A percentile compares a stretch with the other conserved stretches of the same genome.
Conservation (phyloP, 176 grass and related monocot genomes). For the Oryza coarctata region DNA sequence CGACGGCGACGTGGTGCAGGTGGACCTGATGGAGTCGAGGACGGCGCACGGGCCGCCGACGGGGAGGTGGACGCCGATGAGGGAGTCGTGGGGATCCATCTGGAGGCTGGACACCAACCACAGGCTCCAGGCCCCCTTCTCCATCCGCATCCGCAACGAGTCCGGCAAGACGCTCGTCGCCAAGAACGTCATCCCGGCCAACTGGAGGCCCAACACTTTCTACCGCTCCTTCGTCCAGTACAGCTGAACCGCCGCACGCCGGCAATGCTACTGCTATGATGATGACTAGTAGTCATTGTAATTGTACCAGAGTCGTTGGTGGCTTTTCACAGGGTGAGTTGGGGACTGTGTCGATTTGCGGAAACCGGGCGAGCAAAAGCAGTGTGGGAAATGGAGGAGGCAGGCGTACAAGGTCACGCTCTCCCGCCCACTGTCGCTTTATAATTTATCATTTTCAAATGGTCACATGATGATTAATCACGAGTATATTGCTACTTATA, state of each 20-base stretch:
- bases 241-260: constrained; percentile 20
- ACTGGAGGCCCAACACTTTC: constrained; percentile 71
- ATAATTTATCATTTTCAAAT: constrained; percentile 37
- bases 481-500: constrained; percentile 26
- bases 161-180: constrained; percentile 75
- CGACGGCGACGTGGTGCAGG: constrained; percentile 83
- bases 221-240: constrained; percentile 91
- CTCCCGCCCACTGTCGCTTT: constrained; percentile 56
- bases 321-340: background rate
- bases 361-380: background rate
- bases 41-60: constrained; percentile 5
- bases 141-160: constrained; percentile 72
- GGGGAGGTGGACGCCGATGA: constrained; percentile 61
- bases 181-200: constrained; percentile 59
- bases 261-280: background rate
- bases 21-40: constrained; percentile 70
- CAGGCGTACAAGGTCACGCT: constrained; percentile 53
- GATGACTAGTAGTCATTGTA: constrained; percentile 3
- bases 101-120: constrained; percentile 71
- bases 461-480: constrained; percentile 43
- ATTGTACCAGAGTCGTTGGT: background rate
- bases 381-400: constrained; percentile 66
- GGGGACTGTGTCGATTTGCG: background rate
- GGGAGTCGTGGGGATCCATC: constrained; percentile 70
- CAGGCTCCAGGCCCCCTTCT: constrained; percentile 63